Base-by-base conservation (phyloP, 306 rosid species). In the Cicer yamashitae region DNA sequence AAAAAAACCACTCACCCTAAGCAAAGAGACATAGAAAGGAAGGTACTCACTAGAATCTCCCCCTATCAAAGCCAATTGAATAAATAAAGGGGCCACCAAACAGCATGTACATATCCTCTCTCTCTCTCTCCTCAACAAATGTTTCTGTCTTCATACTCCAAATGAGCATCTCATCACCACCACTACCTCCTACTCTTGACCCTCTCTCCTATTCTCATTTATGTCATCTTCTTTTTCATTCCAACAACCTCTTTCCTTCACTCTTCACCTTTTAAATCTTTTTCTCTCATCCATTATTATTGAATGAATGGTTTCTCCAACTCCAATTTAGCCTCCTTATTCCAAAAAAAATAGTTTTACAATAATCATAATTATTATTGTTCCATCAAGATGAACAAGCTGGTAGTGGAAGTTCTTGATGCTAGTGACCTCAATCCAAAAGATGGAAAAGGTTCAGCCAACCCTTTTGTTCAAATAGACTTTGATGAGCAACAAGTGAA, bases 401-500 rank as follows among this genome's bases (percentile, higher is more conserved):
- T 94, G 15, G 87, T 91, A 18, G 92, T 91, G 6, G 96, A 91
- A 77, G 88, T 91, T 50, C 85, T 87, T 15, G 88, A 86, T 44
- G 98, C 98, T 0, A 74, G 85, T 22, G 91, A 86, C 85, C 91
- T 94, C 6, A 87, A 85, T 89, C 90, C 96, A 44, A 92, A 90
- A 79, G 96, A 94, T 68, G 93, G 88, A 58, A 86, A 87, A n/a
- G 96, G 91, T 13, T 87, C 88, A 13, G 84, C 97, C 0, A 91
- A 86, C 75, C 96, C 98, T 34, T 94, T 81, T 56, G 98, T 89
- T 0, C 92, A 91, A 39, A 86, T 91, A 1, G 70, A 78, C 30
- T 90, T 94, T 57, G 96, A 84, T 44, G 86, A 57, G 10, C 91
- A 94, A 51, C 63, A 38, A 17, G 91, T 87, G 63, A 75, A 84